Evolutionary conservation across 2,329 filamentous ascomycete species (phyloP).

Genomic region (Arthrobotrys conoides): DNA sequence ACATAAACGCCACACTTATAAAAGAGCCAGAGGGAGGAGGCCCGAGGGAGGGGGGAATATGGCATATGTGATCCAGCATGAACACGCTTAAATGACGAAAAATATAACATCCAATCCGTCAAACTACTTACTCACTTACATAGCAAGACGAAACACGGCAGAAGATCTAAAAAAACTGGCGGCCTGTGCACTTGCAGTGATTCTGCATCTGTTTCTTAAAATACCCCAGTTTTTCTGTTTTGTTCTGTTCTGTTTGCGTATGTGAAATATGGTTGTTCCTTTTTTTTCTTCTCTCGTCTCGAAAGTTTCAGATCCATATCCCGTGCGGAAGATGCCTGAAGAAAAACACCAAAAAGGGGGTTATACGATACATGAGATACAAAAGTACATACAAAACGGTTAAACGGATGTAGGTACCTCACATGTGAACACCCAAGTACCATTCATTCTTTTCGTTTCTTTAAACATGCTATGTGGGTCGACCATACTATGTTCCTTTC

Average conservation of each 20-base stretch:
- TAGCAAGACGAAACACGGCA: conserved; percentile 13
- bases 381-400: too few species aligned
- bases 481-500: not conserved
- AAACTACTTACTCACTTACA: too few species aligned
- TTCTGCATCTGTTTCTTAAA: conserved; percentile 2
- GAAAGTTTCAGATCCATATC: not conserved
- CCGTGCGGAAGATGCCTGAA: conserved; percentile 1
- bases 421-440: too few species aligned
- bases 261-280: not conserved
- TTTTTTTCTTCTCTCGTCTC: not conserved
- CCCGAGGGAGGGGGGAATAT: not conserved
- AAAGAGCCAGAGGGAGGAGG: not conserved
- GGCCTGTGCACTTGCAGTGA: not conserved
- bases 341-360: not conserved
- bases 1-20: conserved; percentile 26
- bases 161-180: not conserved
- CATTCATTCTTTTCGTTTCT: not conserved
- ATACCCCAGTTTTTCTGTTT: conserved; percentile 9
- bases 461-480: not conserved
- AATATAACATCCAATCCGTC: conserved; percentile 17
- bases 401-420: too few species aligned
- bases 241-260: conserved; percentile 9
- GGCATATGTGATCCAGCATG: not conserved
- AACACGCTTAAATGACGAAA: conserved; percentile 24
- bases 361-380: too few species aligned